These are phyloP conservation scores for Helicocarpus griseus DNA, from an alignment of 2,329 filamentous ascomycete species.

Conservation along the genomic window DNA sequence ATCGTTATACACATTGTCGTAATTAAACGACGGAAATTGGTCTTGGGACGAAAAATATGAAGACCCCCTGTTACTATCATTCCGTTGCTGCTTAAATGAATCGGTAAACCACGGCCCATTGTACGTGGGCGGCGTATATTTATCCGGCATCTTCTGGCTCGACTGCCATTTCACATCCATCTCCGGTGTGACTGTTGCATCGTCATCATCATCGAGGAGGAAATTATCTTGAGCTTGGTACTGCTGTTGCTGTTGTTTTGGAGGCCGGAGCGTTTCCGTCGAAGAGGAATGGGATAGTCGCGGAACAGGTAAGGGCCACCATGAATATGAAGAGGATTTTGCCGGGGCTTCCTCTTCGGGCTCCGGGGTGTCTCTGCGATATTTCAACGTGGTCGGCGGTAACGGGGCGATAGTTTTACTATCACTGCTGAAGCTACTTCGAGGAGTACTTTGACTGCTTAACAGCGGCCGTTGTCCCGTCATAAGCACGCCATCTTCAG, in stretches of 20 bases:
- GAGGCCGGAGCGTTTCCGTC: conserved; percentile 8
- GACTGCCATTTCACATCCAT: conserved; percentile 7
- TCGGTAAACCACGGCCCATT: conserved; percentile 20
- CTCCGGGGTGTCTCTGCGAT: conserved; percentile 25
- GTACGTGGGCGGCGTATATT: background rate
- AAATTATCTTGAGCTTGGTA: conserved; percentile 5
- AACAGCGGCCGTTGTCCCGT: conserved; percentile 59
- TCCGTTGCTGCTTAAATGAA: background rate
- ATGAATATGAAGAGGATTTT: background rate
- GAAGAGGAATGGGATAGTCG: conserved; percentile 6
- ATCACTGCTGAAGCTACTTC: conserved; percentile 49
- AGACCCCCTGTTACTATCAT: background rate
- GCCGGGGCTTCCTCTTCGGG: background rate
- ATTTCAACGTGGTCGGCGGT: conserved; percentile 80
- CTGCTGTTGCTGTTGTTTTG: background rate
- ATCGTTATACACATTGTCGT: conserved; percentile 5
- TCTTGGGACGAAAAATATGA: conserved; percentile 8
- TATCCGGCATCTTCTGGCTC: background rate
- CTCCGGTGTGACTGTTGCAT: background rate
- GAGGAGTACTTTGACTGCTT: conserved; percentile 42
- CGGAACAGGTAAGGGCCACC: conserved; percentile 3
- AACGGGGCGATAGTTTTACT: conserved; percentile 83
- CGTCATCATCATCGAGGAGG: conserved; percentile 4
- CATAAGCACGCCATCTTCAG: conserved; percentile 70
- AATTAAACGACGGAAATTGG: conserved; percentile 9